phyloP scores from a whole-genome alignment of 176 grass and related monocot genomes.

The Eragrostis nindensis region DNA sequence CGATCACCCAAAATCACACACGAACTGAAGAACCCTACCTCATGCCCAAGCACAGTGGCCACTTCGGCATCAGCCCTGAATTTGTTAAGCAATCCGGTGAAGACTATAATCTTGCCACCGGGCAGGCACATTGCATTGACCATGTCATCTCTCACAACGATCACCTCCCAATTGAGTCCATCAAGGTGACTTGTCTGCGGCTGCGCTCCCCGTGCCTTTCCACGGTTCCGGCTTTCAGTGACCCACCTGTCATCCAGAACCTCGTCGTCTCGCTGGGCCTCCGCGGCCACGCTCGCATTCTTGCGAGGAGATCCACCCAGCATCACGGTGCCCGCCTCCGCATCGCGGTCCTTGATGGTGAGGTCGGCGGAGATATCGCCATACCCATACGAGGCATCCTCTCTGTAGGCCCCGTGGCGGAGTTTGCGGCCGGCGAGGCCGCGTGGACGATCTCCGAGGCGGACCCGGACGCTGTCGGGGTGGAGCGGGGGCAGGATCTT shows the following conservation, averaged over 20 bases:
- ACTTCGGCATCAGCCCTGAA: slow-evolving; percentile 82
- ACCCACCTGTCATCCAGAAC: slow-evolving; percentile 88
- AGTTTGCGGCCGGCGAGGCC: slow-evolving; percentile 50
- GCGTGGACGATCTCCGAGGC: slow-evolving; percentile 79
- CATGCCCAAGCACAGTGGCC: slow-evolving; percentile 84
- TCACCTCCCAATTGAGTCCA: slow-evolving; percentile 86
- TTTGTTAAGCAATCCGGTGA: slow-evolving; percentile 82
- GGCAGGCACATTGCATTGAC: slow-evolving; percentile 91
- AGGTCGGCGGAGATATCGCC: slow-evolving; percentile 45
- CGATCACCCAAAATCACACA: neutral
- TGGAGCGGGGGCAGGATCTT: slow-evolving; percentile 91
- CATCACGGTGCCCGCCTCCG: slow-evolving; percentile 21
- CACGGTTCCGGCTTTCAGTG: slow-evolving; percentile 55
- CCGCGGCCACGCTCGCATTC: slow-evolving; percentile 18
- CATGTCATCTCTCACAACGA: slow-evolving; percentile 72
- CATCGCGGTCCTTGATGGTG: slow-evolving; percentile 36
- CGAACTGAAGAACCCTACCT: slow-evolving; percentile 51
- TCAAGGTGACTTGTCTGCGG: slow-evolving; percentile 67
- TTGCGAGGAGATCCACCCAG: slow-evolving; percentile 32
- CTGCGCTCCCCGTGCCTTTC: slow-evolving; percentile 46
- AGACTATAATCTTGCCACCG: slow-evolving; percentile 89
- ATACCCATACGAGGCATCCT: slow-evolving; percentile 58
- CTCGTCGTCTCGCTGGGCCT: slow-evolving; percentile 73
- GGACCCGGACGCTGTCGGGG: slow-evolving; percentile 87
- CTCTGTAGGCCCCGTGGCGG: slow-evolving; percentile 9